Evolutionary conservation across 1,139 yeast genomes (phyloP), one percentile per base, ranked within the genome.

Genomic region (Geotrichum fermentans): DNA sequence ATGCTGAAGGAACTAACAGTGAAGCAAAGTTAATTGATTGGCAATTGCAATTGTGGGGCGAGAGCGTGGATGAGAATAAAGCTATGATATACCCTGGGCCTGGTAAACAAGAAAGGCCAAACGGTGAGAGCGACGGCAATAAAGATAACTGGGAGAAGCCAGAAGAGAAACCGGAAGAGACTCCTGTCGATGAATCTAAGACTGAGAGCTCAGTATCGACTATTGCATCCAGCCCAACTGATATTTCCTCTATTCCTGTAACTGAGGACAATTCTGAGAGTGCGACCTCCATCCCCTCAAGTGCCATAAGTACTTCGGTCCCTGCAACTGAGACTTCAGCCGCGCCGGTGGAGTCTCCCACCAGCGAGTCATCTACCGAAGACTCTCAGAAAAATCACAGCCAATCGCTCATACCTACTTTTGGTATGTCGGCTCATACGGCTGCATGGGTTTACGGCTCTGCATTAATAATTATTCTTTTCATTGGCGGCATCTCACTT

Each of bases 11-110:
- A 36, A 68, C 66, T 21, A 64, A 65, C 6, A 53, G 46, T 1
- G 46, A 45, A 14, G 80, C 90, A 4, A 64, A 61, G 3, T 75
- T 92, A 43, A 67, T 73, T 38, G 73, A 77, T 58, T 92, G 96
- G 95, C 83, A 82, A 62, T 66, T 92, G 61, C 77, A 81, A 49
- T 69, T 90, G 10, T 94, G 87, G 73, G 98, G 98, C 18, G 95
- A 83, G 63, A 71, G 82, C 14, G 73, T 72, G 37, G 89, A 86
- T 64, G 77, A 81, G 1, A 64, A 73, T 1, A 77, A 78, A 62
- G 89, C 86, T 0, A 77, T 65, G 48, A 61, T 71, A 40, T 77
- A 71, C 57, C 70, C 72, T 20, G 63, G 71, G 7, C 61, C 62
- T 6, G 52, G 38, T 10, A 44, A 48, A 20, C 32, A 16, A 16